These are phyloP conservation scores for Phytophthora fragariae DNA, from an alignment of 352 stramenopile genomes.

Conservation along the genomic window DNA sequence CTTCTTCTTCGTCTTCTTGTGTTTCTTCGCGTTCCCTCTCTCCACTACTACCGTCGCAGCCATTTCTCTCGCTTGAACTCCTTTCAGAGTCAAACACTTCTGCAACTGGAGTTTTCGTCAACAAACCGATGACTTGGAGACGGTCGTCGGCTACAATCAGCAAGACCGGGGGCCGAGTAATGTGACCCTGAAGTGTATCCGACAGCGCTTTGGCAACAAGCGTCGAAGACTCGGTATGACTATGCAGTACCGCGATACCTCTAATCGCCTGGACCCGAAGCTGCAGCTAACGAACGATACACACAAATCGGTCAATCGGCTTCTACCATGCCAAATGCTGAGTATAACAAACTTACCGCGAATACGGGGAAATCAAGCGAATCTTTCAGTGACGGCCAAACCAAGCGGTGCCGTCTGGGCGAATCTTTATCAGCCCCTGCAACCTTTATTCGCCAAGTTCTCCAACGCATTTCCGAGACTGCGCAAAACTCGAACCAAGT, in stretches of 20 bases:
- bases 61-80: not conserved
- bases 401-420: slow-evolving; percentile 15
- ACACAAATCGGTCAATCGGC: not conserved
- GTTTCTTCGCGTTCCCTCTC: not conserved
- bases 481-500: slow-evolving; percentile 37
- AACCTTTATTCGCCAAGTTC: slow-evolving; percentile 36
- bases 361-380: slow-evolving; percentile 42
- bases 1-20: not conserved
- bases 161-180: slow-evolving; percentile 11
- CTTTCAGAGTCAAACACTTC: slow-evolving; percentile 2
- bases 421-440: not conserved
- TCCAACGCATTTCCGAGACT: slow-evolving; percentile 43
- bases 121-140: slow-evolving; percentile 27
- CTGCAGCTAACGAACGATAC: slow-evolving; percentile 6
- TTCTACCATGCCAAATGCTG: not conserved
- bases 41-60: not conserved
- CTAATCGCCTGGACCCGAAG: slow-evolving; percentile 5
- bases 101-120: slow-evolving; percentile 14
- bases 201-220: slow-evolving; percentile 15
- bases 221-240: slow-evolving; percentile 14
- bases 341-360: slow-evolving; percentile 27
- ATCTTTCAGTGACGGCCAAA: slow-evolving; percentile 54
- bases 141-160: slow-evolving; percentile 25
- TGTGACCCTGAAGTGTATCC: slow-evolving; percentile 12
- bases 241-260: slow-evolving; percentile 19